phyloP scores from a whole-genome alignment of 495 filamentous ascomycete genomes.

The Aeminium ludgeri region DNA sequence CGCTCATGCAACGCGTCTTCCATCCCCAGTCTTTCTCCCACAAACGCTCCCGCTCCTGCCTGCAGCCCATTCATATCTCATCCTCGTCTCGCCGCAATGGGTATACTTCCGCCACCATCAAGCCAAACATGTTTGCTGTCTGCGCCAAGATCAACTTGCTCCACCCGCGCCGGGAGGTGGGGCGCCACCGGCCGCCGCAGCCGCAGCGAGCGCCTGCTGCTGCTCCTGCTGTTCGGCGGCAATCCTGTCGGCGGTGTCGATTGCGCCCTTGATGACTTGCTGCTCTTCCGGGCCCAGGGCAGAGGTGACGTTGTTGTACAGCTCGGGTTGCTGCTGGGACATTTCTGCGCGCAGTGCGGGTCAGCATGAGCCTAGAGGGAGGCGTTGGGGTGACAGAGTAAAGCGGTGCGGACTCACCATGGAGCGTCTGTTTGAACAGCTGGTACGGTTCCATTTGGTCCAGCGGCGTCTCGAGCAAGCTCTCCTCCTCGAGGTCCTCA shows the following conservation, averaged over 20 bases:
- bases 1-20: no score
- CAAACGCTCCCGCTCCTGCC: no score
- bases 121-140: no score
- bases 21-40: no score
- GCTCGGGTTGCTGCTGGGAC: constrained; percentile 76
- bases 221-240: constrained; percentile 15
- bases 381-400: not conserved
- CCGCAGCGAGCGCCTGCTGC: no score
- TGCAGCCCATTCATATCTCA: no score
- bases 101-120: no score
- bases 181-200: no score
- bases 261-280: constrained; percentile 57
- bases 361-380: not conserved
- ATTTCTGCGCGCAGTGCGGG: constrained; percentile 38
- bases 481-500: constrained; percentile 85
- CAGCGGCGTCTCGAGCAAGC: constrained; percentile 77
- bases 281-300: constrained; percentile 70
- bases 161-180: no score
- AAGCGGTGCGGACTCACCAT: constrained; percentile 42
- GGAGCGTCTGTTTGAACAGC: constrained; percentile 61
- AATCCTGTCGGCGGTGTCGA: constrained; percentile 61
- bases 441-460: constrained; percentile 90
- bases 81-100: no score
- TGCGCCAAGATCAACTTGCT: no score
- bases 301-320: constrained; percentile 65